A percentile compares a stretch with the other conserved stretches of the same genome.
Conservation (phyloP, 805 yeast species). For the Cephaloascus albidus region DNA sequence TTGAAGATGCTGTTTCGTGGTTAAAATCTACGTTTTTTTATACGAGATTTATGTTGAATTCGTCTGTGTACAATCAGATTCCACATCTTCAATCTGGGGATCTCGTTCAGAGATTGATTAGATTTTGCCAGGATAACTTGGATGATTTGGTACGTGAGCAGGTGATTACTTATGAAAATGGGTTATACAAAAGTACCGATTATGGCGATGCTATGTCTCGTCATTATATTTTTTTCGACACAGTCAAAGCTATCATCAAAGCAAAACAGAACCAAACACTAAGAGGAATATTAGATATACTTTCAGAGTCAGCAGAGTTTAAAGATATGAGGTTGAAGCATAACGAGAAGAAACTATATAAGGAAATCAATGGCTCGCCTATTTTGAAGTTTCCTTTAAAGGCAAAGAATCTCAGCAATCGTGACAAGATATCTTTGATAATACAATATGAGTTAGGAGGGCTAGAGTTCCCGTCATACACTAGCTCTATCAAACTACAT, state of each 20-base stretch:
- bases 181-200: conserved; percentile 18
- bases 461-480: conserved; percentile 32
- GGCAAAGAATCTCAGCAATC: conserved; percentile 12
- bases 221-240: conserved; percentile 34
- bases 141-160: conserved; percentile 17
- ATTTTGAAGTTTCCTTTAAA: conserved; percentile 24
- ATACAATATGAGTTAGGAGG: conserved; percentile 45
- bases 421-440: conserved; percentile 30
- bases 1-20: conserved; percentile 34
- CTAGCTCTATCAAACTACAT: conserved; percentile 27
- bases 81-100: conserved; percentile 9
- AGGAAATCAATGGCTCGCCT: conserved; percentile 31
- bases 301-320: conserved; percentile 32
- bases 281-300: conserved; percentile 11
- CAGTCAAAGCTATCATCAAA: conserved; percentile 26
- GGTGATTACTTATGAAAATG: conserved; percentile 13
- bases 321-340: conserved; percentile 26
- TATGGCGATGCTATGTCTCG: conserved; percentile 41
- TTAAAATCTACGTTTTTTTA: conserved; percentile 39
- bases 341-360: conserved; percentile 33
- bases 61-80: conserved; percentile 26
- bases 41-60: conserved; percentile 29
- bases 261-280: conserved; percentile 6
- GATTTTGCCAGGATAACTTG: conserved; percentile 23
- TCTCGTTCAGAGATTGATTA: conserved; percentile 18